These are phyloP conservation scores for Arthroderma sp. DNA, from an alignment of 2,329 filamentous ascomycete genomes.

Conservation along the genomic window DNA sequence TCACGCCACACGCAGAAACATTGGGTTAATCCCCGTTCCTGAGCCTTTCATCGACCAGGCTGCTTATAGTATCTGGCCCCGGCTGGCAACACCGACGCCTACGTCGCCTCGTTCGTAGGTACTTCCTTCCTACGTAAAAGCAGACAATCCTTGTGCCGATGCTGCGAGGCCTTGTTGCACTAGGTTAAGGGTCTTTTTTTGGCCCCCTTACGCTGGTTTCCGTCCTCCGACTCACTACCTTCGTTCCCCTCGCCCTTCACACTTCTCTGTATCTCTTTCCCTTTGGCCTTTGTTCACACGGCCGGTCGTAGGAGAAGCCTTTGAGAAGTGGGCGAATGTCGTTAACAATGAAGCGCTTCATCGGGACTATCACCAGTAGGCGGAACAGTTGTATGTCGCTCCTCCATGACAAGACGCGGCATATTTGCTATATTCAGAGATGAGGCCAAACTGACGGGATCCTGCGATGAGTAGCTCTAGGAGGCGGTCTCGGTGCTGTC, in stretches of 20 bases:
- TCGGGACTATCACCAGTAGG: not conserved
- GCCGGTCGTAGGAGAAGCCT: not conserved
- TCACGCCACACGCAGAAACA: not conserved
- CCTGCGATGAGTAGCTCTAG: not conserved
- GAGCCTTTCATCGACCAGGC: not conserved
- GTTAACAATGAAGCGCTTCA: not conserved
- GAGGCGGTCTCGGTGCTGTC: not conserved
- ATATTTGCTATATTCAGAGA: not conserved
- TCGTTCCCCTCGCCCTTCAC: not conserved
- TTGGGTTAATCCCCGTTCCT: not conserved
- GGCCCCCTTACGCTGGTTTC: not conserved
- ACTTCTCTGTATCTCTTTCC: not conserved
- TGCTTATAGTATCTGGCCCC: not conserved
- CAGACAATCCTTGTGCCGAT: not conserved
- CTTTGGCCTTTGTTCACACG: not conserved
- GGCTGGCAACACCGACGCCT: not conserved
- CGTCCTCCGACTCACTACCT: not conserved
- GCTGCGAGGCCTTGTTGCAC: not conserved
- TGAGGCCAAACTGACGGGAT: not conserved
- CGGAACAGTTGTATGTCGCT: not conserved
- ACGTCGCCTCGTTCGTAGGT: not conserved
- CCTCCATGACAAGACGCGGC: not conserved
- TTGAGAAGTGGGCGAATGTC: not conserved
- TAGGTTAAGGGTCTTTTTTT: not conserved
- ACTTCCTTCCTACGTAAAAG: no score